A percentile compares a stretch with the other conserved stretches of the same genome.
Evolutionary conservation across 2,329 filamentous ascomycete species (phyloP).

Genomic region (Stachybotrys chlorohalonatus): DNA sequence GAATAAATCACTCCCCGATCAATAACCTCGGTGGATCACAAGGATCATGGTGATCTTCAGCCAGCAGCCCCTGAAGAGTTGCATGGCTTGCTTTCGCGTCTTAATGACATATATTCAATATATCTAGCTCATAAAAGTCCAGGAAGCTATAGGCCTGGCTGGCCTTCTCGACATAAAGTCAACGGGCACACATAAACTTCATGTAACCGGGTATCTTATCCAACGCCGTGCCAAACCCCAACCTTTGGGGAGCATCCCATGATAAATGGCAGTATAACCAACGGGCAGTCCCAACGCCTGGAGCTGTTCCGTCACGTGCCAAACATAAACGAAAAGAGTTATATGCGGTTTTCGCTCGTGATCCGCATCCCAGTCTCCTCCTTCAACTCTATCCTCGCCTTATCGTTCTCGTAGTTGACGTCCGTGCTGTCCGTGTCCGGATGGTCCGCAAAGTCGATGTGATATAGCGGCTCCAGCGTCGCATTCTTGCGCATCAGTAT

Average conservation of each 20-base stretch:
- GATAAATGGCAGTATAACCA: too few species aligned
- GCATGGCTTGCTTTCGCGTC: too few species aligned
- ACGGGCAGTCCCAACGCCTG: too few species aligned
- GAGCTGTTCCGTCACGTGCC: too few species aligned
- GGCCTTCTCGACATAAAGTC: neutral
- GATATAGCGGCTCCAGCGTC: constrained; percentile 32
- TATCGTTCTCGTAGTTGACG: constrained; percentile 24
- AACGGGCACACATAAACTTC: neutral
- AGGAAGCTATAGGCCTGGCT: too few species aligned
- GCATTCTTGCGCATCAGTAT: constrained; percentile 39
- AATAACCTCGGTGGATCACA: too few species aligned
- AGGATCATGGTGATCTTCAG: too few species aligned
- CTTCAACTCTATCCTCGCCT: constrained; percentile 28
- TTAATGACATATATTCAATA: too few species aligned
- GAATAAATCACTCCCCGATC: too few species aligned
- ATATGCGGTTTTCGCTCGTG: neutral
- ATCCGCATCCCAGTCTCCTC: constrained; percentile 16
- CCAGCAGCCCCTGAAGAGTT: too few species aligned
- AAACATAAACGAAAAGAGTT: neutral
- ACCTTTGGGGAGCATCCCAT: too few species aligned
- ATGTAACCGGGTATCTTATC: neutral
- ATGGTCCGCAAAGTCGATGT: constrained; percentile 25
- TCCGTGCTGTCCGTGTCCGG: constrained; percentile 20
- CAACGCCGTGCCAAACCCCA: neutral
- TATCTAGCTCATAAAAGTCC: too few species aligned